Evolutionary conservation across 129 eudicot species (phyloP).

Genomic region (Ambrosia trifida): DNA sequence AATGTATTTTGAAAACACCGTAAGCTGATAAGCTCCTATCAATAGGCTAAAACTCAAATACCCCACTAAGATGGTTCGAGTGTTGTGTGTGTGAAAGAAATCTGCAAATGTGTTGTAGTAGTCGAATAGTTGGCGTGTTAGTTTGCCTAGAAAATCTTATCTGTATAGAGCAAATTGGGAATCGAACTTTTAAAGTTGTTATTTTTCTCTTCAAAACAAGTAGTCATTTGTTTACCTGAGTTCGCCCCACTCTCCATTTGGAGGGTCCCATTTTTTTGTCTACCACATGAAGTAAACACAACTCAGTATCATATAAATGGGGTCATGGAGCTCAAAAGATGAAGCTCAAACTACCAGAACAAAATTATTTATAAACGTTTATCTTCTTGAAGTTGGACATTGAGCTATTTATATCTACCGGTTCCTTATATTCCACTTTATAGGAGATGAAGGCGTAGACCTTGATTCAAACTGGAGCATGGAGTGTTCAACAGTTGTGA

Average conservation of each 20-base stretch:
- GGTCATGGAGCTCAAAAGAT: constrained; percentile 8
- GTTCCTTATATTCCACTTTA: constrained; percentile 9
- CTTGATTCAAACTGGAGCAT: constrained; percentile 68
- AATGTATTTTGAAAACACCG: not conserved
- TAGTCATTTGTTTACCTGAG: not conserved
- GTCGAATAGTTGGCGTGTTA: constrained; percentile 5
- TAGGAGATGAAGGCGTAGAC: constrained; percentile 81
- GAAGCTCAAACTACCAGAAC: constrained; percentile 13
- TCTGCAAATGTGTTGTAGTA: not conserved
- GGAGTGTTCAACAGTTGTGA: constrained; percentile 62
- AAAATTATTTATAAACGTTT: not conserved
- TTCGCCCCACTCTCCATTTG: not conserved
- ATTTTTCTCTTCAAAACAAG: not conserved
- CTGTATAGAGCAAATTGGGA: constrained; percentile 8
- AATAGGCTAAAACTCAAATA: not conserved
- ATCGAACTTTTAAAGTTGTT: not conserved
- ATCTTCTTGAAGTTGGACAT: too few species aligned
- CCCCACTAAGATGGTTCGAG: not conserved
- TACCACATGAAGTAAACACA: constrained; percentile 9
- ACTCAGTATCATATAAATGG: not conserved
- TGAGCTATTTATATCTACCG: too few species aligned
- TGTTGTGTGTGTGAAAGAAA: constrained; percentile 9
- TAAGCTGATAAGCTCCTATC: not conserved
- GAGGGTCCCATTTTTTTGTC: constrained; percentile 13
- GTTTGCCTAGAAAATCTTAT: not conserved